Conservation (phyloP, 345 rosid species). For the Heritiera littoralis region DNA sequence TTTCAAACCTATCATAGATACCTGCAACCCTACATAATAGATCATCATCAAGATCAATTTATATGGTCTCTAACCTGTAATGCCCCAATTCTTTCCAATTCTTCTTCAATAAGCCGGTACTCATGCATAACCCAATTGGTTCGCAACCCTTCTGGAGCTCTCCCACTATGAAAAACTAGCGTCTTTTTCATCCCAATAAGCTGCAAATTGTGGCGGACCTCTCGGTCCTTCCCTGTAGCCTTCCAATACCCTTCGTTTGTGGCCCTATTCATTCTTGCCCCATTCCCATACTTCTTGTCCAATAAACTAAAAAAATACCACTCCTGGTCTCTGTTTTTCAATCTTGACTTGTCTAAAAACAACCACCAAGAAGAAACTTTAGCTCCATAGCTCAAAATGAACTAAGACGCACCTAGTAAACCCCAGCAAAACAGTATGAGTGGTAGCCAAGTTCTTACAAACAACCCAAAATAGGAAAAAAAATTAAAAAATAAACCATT, state of each 20-base stretch:
- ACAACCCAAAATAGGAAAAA: background rate
- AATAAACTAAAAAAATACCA: slow-evolving; percentile 78
- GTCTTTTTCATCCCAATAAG: slow-evolving; percentile 68
- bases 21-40: background rate
- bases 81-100: slow-evolving; percentile 44
- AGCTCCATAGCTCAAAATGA: background rate
- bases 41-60: slow-evolving; percentile 2
- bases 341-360: slow-evolving; percentile 45
- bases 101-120: slow-evolving; percentile 63
- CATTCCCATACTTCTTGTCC: slow-evolving; percentile 81
- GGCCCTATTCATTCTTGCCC: slow-evolving; percentile 58
- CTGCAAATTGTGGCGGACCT: slow-evolving; percentile 38
- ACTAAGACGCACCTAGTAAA: background rate
- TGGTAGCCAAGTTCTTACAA: background rate
- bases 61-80: slow-evolving; percentile 42
- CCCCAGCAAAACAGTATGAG: background rate
- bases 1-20: background rate
- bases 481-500: background rate
- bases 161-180: slow-evolving; percentile 66
- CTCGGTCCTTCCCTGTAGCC: slow-evolving; percentile 62
- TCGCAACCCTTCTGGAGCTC: slow-evolving; percentile 60
- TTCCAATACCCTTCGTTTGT: slow-evolving; percentile 77
- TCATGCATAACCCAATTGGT: slow-evolving; percentile 91
- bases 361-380: background rate
- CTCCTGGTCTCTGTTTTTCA: slow-evolving; percentile 72